These are phyloP conservation scores for Athelia sp. DNA, from an alignment of 1,284 basidiomycete species.

Conservation along the genomic window DNA sequence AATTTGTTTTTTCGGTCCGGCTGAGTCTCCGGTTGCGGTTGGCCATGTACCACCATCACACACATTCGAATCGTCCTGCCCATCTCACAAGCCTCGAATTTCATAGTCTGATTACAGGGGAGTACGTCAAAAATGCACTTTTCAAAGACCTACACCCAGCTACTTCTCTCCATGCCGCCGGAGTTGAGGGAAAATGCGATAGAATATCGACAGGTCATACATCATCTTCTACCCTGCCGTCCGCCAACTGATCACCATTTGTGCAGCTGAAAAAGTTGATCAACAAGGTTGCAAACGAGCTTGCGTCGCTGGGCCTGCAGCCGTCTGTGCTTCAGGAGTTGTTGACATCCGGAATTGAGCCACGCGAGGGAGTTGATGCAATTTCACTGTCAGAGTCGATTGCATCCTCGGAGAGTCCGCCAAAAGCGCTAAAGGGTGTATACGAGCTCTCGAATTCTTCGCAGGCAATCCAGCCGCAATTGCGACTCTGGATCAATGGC, in stretches of 20 bases:
- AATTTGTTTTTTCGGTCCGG: no score
- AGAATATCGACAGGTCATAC: no score
- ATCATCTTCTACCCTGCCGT: no score
- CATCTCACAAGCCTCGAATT: no score
- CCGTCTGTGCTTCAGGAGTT: constrained; percentile 48
- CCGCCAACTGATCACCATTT: no score
- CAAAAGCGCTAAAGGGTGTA: constrained; percentile 26
- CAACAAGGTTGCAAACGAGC: constrained; percentile 80
- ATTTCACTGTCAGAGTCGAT: constrained; percentile 4
- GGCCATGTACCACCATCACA: no score
- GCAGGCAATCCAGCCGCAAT: constrained; percentile 48
- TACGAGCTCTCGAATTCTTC: constrained; percentile 51
- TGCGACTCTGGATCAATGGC: constrained; percentile 41
- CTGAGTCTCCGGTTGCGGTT: no score
- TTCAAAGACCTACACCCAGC: constrained; percentile 70
- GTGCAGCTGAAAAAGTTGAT: constrained; percentile 92
- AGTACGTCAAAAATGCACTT: no score
- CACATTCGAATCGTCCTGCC: no score
- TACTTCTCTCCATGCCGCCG: constrained; percentile 68
- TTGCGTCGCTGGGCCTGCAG: constrained; percentile 73
- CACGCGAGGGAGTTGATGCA: constrained; percentile 11
- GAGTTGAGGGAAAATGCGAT: constrained; percentile 72
- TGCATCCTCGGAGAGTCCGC: not conserved
- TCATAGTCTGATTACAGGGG: no score
- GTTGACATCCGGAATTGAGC: constrained; percentile 17